These are phyloP conservation scores for Lotmaria passim DNA, from an alignment of 208 protist species.

Conservation along the genomic window DNA sequence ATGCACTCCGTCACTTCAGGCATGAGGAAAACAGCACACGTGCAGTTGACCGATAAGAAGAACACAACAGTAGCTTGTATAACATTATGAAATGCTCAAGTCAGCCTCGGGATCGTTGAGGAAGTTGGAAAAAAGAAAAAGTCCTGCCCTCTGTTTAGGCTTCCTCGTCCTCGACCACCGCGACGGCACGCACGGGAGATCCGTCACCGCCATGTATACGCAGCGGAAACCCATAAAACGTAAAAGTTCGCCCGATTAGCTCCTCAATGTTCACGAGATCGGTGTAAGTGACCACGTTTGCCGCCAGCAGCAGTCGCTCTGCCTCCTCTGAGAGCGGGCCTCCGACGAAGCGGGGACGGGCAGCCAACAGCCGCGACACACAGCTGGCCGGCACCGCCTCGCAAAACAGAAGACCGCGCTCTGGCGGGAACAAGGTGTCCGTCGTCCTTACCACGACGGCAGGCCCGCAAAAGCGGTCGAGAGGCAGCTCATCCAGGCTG, in stretches of 20 bases:
- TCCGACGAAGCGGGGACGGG: constrained; percentile 39
- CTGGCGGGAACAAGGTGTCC: constrained; percentile 13
- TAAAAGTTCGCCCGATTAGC: constrained; percentile 28
- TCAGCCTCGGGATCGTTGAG: background rate
- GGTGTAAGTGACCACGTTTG: constrained; percentile 47
- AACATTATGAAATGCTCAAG: no score
- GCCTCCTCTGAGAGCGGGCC: constrained; percentile 37
- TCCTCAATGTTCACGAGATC: constrained; percentile 48
- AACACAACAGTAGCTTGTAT: no score
- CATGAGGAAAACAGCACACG: no score
- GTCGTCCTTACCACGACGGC: constrained; percentile 25
- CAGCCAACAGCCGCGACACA: constrained; percentile 26
- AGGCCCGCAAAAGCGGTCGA: constrained; percentile 42
- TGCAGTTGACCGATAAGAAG: no score
- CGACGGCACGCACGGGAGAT: constrained; percentile 53
- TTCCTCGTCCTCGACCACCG: constrained; percentile 26
- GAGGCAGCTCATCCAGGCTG: constrained; percentile 45
- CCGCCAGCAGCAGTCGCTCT: constrained; percentile 37
- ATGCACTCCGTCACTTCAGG: no score
- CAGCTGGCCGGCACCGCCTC: constrained; percentile 22
- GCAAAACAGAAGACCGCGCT: constrained; percentile 40
- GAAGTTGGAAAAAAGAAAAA: background rate
- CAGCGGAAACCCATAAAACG: constrained; percentile 53
- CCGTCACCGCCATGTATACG: constrained; percentile 48
- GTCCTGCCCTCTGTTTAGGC: background rate